Evolutionary conservation across 2,329 filamentous ascomycete species (phyloP).

Genomic region (Penicillium sp.): DNA sequence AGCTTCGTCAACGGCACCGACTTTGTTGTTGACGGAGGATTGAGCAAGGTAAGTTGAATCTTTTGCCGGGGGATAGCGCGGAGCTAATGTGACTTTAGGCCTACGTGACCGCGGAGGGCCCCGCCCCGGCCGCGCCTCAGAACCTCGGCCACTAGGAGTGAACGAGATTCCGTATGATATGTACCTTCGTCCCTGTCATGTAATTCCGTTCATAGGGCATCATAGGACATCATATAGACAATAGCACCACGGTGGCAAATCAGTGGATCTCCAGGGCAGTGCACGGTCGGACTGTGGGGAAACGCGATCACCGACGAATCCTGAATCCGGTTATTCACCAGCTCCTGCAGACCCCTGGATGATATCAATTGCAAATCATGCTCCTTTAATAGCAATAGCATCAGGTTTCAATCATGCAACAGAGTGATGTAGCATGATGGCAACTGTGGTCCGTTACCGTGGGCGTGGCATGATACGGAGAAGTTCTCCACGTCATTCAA

Average conservation of each 20-base stretch:
- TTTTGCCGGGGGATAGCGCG: background rate
- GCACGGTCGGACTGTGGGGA: background rate
- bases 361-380: background rate
- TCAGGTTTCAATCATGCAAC: background rate
- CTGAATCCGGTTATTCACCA: background rate
- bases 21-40: constrained; percentile 92
- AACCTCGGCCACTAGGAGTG: constrained; percentile 39
- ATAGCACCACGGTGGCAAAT: background rate
- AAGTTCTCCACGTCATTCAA: constrained; percentile 21
- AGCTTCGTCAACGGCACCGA: constrained; percentile 89
- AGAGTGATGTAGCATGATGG: background rate
- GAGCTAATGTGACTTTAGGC: constrained; percentile 47
- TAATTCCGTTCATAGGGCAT: background rate
- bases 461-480: background rate
- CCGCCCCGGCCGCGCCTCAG: constrained; percentile 53
- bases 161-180: background rate
- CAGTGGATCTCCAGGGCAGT: background rate
- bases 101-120: constrained; percentile 67
- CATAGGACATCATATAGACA: background rate
- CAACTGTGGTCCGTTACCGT: background rate
- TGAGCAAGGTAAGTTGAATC: constrained; percentile 60
- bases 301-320: background rate
- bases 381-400: background rate
- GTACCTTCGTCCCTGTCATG: background rate
- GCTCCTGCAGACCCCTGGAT: background rate